Base-by-base conservation (phyloP, 2,329 filamentous ascomycete species). In the Ophiosphaerella korrae region DNA sequence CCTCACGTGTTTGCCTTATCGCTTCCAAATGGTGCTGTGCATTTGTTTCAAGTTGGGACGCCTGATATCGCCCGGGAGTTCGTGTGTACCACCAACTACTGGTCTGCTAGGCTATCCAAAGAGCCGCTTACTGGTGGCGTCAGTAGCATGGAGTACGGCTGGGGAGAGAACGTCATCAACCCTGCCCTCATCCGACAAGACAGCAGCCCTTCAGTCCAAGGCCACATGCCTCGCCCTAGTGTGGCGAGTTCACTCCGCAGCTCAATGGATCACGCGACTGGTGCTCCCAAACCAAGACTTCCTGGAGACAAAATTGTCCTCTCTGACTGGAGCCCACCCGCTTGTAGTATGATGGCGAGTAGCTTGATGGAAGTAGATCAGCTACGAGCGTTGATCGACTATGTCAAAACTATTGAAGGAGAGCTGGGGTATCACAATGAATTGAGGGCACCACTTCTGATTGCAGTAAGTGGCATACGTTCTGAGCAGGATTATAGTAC, bases 41-140 rank as follows among this genome's bases (percentile, higher is more conserved):
- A 99, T 71, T 82, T 99, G n/a, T 99, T 99, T 82, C 92, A 97
- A 68, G 94, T 94, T 42, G 94, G 94, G 48, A 99, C 94, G 1
- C 86, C 90, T 0, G 94, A 99, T 64, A 96, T 97, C 64, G 89
- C 92, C 63, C 88, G 89, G 62, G 94, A 99, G 71, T 99, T 97
- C 66, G 92, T 97, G 45, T 88, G 85, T 14, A 95, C 92, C 1
- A 91, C 90, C 64, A 99, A 99, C 75, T 99, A 97, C 76, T 99
- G 94, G 94, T 94, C 91, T 67, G 93, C 94, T 2, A 85, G 94
- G 44, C 81, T 97, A 29, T 96, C 92, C 67, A 97, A 96, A 55
- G 92, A 97, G 69, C 94, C 94, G 2, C 79, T 99, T 29, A 84
- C 93, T 31, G 94, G 94, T 50, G 93, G 92, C 49, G 89, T 99